Conservation (phyloP, 208 protist genomes). For the Leptomonas seymouri region DNA sequence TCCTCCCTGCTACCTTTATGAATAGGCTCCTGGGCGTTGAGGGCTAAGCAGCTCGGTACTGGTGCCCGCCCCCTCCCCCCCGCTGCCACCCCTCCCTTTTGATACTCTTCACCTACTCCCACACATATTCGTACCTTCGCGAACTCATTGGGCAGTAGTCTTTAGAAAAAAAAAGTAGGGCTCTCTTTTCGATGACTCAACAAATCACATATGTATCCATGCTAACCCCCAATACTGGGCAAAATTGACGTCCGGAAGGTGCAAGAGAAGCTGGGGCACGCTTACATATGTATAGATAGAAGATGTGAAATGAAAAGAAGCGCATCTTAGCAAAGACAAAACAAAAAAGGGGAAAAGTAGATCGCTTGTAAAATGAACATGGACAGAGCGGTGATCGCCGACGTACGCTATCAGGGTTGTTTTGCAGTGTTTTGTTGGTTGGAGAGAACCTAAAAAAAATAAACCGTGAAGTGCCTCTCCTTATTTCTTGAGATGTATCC, state of each 20-base stretch:
- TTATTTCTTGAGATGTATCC: slow-evolving; percentile 11
- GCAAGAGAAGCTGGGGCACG: slow-evolving; percentile 3
- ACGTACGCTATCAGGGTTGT: slow-evolving; percentile 9
- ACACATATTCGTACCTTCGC: background rate
- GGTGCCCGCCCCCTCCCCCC: background rate
- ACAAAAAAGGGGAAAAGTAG: slow-evolving; percentile 5
- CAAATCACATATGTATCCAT: slow-evolving; percentile 1
- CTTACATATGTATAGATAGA: background rate
- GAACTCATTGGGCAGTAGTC: background rate
- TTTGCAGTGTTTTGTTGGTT: background rate
- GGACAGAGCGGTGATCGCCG: background rate
- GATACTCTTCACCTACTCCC: background rate
- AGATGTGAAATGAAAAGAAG: slow-evolving; percentile 6
- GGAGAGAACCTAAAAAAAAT: slow-evolving; percentile 17
- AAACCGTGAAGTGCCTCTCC: slow-evolving; percentile 18
- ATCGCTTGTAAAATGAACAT: slow-evolving; percentile 2
- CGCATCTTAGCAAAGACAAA: background rate
- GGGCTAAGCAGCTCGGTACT: background rate
- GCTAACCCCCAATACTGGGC: background rate
- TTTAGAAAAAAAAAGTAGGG: slow-evolving; percentile 1
- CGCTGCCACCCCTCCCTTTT: slow-evolving; percentile 4
- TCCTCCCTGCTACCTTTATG: background rate
- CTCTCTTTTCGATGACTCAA: background rate
- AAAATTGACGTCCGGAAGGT: slow-evolving; percentile 14
- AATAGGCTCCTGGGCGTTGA: slow-evolving; percentile 1